Conservation (phyloP, 164 flowering plant species). For the Tetrastigma voinierianum region DNA sequence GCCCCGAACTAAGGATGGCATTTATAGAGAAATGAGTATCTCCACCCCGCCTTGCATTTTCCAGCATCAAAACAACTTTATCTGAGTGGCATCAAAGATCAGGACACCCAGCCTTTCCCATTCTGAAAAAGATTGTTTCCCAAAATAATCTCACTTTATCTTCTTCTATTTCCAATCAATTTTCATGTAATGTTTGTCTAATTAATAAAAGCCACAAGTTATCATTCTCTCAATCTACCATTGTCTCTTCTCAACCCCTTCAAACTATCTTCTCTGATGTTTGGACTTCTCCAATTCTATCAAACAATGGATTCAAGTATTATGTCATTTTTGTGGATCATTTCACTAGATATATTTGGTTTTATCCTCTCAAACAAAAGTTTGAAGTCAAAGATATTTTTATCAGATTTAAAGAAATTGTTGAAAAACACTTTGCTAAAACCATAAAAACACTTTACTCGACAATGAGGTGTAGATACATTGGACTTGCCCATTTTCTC, state of each 20-base stretch:
- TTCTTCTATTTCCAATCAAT: background rate
- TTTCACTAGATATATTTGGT: too few species aligned
- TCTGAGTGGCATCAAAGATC: too few species aligned
- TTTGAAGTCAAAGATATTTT: background rate
- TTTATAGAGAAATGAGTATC: background rate
- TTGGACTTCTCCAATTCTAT: too few species aligned
- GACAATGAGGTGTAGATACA: conserved; percentile 7
- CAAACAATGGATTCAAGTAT: too few species aligned
- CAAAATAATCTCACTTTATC: background rate
- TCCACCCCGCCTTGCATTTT: background rate
- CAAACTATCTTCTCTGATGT: too few species aligned
- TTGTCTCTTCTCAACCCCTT: background rate
- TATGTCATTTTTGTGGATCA: too few species aligned
- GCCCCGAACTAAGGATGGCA: background rate
- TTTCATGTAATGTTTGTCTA: background rate
- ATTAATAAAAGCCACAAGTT: too few species aligned
- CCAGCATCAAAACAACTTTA: background rate
- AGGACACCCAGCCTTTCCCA: background rate
- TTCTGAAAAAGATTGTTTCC: background rate
- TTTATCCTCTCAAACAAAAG: too few species aligned
- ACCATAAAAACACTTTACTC: conserved; percentile 10
- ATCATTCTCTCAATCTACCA: background rate
- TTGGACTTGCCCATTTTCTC: conserved; percentile 4
- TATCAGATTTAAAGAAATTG: conserved; percentile 10
- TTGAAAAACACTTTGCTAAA: conserved; percentile 8